Base-by-base conservation (phyloP, 805 yeast genomes). In the Yueomyces sp. region DNA sequence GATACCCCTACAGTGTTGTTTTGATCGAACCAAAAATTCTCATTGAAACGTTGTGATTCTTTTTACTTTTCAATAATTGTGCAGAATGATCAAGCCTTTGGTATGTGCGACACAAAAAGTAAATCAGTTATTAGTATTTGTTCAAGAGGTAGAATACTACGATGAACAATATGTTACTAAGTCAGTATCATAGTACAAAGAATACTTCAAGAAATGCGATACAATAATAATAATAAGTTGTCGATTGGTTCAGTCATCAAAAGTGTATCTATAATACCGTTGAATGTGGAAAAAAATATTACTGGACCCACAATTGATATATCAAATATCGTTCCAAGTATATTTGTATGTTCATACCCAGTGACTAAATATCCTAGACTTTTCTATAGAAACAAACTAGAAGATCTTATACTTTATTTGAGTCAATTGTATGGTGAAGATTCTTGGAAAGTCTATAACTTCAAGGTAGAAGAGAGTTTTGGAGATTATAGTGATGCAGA, bases 311-410 rank as follows among this genome's bases (percentile, higher is more conserved):
- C 57, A 12, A 57, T 81, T 6, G 95, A 87, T 55, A 61, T 86
- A 36, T 72, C 87, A 0, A 81, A 81, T 50, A 71, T 87, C 30
- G 70, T 81, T 0, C 71, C 77, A 0, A 71, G 73, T 45, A 45
- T 88, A 12, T 72, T 85, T 26, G 95, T 83, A 3, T 74, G 85
- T 40, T 78, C 95, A 0, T 84, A 80, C 51, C 96, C 96, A 0
- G 73, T 80, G 1, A 66, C 68, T 39, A 56, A 57, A 31, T 57
- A 50, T 31, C 63, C 72, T 3, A 65, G 70, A 44, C 53, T 65
- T 6, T 53, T 71, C 39, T 80, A 73, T 56, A 67, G 82, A 40
- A 76, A 77, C 49, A 67, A 72, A 33, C 59, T 81, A 2, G 50
- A 52, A 0, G 78, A 76, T 40, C 60, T 87, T 28, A 62, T 76